Evolutionary conservation across 441 rosid genomes (phyloP).

Genomic region (Jatropha multifida): DNA sequence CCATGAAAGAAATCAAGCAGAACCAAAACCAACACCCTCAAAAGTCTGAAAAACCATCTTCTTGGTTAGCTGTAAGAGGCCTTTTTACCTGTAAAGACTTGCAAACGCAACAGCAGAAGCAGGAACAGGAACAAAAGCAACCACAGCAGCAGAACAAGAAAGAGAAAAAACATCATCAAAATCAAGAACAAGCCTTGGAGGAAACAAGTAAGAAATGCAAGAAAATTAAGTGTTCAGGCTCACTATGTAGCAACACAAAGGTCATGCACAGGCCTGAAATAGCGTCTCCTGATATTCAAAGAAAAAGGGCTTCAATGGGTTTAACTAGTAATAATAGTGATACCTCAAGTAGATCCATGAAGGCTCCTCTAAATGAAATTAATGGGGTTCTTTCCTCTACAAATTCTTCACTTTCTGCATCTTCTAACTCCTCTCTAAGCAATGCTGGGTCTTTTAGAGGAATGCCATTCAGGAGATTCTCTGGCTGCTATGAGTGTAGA

Average conservation of each 20-base stretch:
- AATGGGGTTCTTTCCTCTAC: conserved; percentile 41
- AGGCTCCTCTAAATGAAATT: conserved; percentile 41
- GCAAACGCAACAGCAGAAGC: conserved; percentile 29
- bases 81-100: conserved; percentile 44
- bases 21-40: conserved; percentile 28
- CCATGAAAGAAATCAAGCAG: conserved; percentile 33
- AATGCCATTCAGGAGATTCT: conserved; percentile 65
- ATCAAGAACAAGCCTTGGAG: conserved; percentile 27
- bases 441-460: conserved; percentile 43
- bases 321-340: conserved; percentile 21
- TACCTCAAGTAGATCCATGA: conserved; percentile 51
- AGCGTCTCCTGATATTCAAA: conserved; percentile 37
- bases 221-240: conserved; percentile 72
- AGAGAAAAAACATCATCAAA: conserved; percentile 25
- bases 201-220: conserved; percentile 52
- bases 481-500: conserved; percentile 74
- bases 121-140: conserved; percentile 16
- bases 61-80: conserved; percentile 57
- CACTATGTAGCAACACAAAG: conserved; percentile 68
- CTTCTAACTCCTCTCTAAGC: conserved; percentile 30
- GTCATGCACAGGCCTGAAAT: conserved; percentile 54
- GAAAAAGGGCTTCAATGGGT: conserved; percentile 34
- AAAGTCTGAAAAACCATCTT: conserved; percentile 41
- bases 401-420: conserved; percentile 39
- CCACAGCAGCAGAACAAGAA: conserved; percentile 14